Conservation (phyloP, 176 grass and related monocot species). For the Zea luxurians region DNA sequence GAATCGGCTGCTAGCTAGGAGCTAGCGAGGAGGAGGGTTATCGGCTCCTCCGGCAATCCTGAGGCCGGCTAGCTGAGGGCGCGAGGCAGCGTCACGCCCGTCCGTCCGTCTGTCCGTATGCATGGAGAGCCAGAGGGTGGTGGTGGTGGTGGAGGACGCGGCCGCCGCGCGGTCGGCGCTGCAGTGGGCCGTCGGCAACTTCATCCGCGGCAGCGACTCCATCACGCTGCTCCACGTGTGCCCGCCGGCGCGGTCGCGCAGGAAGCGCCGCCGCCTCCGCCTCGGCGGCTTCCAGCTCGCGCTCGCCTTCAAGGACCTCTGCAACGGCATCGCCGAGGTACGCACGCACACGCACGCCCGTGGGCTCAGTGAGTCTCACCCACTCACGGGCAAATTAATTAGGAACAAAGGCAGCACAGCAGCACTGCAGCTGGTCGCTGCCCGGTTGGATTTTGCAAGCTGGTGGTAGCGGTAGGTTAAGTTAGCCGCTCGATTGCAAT, state of each 20-base stretch:
- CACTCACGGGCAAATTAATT: too few species aligned
- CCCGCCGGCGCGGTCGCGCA: constrained; percentile 53
- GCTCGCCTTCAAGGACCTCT: constrained; percentile 92
- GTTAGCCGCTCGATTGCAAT: too few species aligned
- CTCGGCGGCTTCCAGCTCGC: constrained; percentile 86
- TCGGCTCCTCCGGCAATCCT: neutral
- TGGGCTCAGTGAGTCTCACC: neutral
- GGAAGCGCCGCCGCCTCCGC: constrained; percentile 52
- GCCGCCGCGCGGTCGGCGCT: constrained; percentile 62
- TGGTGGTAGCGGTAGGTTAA: too few species aligned
- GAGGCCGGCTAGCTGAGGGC: neutral
- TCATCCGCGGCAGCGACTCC: constrained; percentile 74
- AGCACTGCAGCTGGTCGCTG: neutral
- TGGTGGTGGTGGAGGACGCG: constrained; percentile 85
- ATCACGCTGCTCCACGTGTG: constrained; percentile 92
- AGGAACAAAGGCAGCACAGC: too few species aligned
- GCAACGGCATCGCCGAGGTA: constrained; percentile 91
- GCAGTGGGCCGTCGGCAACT: constrained; percentile 84
- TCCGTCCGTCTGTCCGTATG: too few species aligned
- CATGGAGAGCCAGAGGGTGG: constrained; percentile 86
- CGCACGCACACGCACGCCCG: neutral
- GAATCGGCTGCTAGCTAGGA: neutral
- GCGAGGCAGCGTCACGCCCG: too few species aligned
- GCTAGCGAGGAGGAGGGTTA: neutral
- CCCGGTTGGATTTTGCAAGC: too few species aligned